A percentile compares a stretch with the other conserved stretches of the same genome.
Evolutionary conservation across 768 basidiomycete genomes (phyloP).

Genomic region (Hysterangium stoloniferum): DNA sequence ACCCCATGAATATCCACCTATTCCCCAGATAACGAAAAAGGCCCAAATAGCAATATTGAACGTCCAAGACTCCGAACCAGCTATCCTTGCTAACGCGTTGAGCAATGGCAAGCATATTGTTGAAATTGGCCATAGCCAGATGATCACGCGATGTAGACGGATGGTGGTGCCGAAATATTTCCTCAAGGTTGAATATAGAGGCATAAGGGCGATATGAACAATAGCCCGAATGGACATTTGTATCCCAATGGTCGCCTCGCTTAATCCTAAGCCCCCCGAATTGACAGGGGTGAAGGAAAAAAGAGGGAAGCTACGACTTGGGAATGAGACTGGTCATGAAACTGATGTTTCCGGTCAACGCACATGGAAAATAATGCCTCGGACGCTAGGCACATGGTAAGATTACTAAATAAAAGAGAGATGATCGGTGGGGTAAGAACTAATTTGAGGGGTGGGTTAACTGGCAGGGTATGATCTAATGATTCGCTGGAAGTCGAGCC

Average conservation of each 20-base stretch:
- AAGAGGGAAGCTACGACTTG: constrained; percentile 3
- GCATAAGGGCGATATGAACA: constrained; percentile 8
- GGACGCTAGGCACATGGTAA: constrained; percentile 3
- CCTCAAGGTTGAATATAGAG: not conserved
- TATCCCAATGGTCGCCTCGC: constrained; percentile 11
- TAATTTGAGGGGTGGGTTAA: not conserved
- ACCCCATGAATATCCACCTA: constrained; percentile 10
- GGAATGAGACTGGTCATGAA: not conserved
- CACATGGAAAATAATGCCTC: constrained; percentile 11
- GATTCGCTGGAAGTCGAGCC: no score
- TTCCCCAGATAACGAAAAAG: constrained; percentile 9
- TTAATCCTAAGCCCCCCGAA: constrained; percentile 12
- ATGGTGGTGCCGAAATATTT: constrained; percentile 7
- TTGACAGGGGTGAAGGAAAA: constrained; percentile 12
- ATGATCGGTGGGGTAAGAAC: constrained; percentile 9
- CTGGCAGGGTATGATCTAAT: no score
- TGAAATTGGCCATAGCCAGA: constrained; percentile 8
- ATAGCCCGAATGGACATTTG: constrained; percentile 12
- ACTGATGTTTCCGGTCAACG: no score
- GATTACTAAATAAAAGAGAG: constrained; percentile 6
- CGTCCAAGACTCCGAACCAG: not conserved
- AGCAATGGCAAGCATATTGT: constrained; percentile 6
- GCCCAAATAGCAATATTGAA: constrained; percentile 4
- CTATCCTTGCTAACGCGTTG: not conserved
- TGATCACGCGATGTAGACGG: not conserved